A percentile compares a stretch with the other conserved stretches of the same genome.
Conservation (phyloP, 257 asterid genomes). For the Verbascum thapsus region DNA sequence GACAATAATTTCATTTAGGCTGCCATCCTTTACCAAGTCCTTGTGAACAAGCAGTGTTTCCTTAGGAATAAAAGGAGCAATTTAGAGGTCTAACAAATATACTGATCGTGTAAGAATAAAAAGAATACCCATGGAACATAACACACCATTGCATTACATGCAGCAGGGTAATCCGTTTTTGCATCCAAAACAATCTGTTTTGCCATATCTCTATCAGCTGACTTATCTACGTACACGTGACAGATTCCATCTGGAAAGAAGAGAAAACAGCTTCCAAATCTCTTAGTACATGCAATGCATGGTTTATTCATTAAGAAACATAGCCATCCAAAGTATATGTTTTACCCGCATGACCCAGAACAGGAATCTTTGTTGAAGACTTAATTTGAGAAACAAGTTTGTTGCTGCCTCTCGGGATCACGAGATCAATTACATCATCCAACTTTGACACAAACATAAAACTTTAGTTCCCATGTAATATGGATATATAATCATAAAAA, state of each 20-base stretch:
- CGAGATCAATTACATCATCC: conserved; percentile 89
- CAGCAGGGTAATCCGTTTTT: conserved; percentile 87
- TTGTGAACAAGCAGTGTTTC: conserved; percentile 86
- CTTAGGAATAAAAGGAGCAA: conserved; percentile 33
- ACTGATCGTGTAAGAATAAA: neutral
- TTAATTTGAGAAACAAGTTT: conserved; percentile 74
- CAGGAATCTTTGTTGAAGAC: conserved; percentile 80
- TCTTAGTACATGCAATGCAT: conserved; percentile 23
- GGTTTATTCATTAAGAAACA: conserved; percentile 18
- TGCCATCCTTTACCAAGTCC: conserved; percentile 51
- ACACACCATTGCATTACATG: conserved; percentile 85
- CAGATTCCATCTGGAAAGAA: conserved; percentile 78
- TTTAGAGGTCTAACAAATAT: conserved; percentile 5
- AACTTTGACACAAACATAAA: conserved; percentile 46
- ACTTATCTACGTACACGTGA: conserved; percentile 78
- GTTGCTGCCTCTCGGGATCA: conserved; percentile 92
- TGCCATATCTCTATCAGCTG: conserved; percentile 80
- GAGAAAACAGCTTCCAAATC: conserved; percentile 17
- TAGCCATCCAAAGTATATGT: neutral
- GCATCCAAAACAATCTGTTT: conserved; percentile 67
- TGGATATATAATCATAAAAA: conserved; percentile 14
- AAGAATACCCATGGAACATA: neutral
- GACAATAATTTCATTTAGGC: conserved; percentile 53
- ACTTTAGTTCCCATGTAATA: conserved; percentile 29
- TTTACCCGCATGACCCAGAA: conserved; percentile 90